phyloP scores from a whole-genome alignment of 2,329 filamentous ascomycete species.

The Diaporthe australafricana region DNA sequence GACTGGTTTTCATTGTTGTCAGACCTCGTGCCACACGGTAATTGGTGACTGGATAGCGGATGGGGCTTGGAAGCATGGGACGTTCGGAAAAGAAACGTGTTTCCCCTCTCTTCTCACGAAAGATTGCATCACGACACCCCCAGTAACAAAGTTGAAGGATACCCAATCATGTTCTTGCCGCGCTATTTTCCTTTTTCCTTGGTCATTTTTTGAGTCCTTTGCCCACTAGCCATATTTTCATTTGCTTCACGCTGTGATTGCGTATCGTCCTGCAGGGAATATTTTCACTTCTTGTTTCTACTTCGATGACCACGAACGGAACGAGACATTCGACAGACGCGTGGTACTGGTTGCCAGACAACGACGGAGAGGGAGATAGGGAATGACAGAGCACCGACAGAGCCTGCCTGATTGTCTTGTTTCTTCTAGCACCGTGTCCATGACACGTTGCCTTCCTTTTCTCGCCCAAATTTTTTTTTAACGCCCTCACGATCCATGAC shows the following conservation, averaged over 20 bases:
- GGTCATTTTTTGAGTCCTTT: slow-evolving; percentile 16
- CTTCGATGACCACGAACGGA: slow-evolving; percentile 22
- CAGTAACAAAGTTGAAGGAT: slow-evolving; percentile 38
- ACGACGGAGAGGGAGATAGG: neutral
- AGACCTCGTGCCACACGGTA: slow-evolving; percentile 29
- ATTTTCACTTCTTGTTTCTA: slow-evolving; percentile 36
- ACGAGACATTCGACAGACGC: neutral
- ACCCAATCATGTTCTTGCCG: slow-evolving; percentile 32
- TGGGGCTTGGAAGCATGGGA: slow-evolving; percentile 9
- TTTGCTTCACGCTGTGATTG: neutral
- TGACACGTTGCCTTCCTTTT: neutral
- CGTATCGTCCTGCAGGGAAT: neutral
- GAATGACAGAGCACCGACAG: neutral
- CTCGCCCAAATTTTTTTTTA: neutral
- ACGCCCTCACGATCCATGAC: slow-evolving; percentile 22
- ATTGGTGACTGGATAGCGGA: slow-evolving; percentile 14
- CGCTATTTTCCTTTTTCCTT: neutral
- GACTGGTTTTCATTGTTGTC: slow-evolving; percentile 26
- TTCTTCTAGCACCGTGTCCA: neutral
- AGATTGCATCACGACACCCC: slow-evolving; percentile 35
- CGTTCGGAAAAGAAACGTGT: neutral
- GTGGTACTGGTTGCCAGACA: slow-evolving; percentile 21
- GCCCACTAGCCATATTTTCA: neutral
- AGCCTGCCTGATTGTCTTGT: neutral
- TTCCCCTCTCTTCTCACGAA: slow-evolving; percentile 21